Evolutionary conservation across 2,329 filamentous ascomycete species (phyloP).

Genomic region (Metarhizium album): DNA sequence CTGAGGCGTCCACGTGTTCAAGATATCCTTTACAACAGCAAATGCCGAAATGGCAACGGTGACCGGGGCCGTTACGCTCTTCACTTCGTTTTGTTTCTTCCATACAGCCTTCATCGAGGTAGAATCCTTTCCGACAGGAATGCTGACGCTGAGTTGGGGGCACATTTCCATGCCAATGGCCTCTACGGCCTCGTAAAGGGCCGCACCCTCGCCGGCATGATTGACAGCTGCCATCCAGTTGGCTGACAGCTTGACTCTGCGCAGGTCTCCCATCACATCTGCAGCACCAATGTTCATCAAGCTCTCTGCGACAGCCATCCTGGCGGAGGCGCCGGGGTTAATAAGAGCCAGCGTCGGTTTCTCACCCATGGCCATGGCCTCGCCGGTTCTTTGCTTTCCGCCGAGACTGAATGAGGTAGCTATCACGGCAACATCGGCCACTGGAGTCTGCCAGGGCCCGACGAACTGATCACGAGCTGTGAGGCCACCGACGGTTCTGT

Average conservation of each 20-base stretch:
- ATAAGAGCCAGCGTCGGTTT: conserved; percentile 84
- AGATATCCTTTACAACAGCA: conserved; percentile 68
- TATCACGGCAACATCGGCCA: conserved; percentile 89
- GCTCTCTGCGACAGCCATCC: conserved; percentile 93
- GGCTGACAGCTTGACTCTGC: conserved; percentile 76
- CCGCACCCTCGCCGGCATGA: conserved; percentile 85
- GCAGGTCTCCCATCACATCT: conserved; percentile 57
- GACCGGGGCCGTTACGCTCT: conserved; percentile 85
- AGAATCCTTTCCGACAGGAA: conserved; percentile 95
- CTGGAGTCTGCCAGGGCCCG: conserved; percentile 89
- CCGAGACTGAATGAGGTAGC: conserved; percentile 62
- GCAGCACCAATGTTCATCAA: conserved; percentile 86
- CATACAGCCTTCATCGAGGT: conserved; percentile 99
- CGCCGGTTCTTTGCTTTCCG: conserved; percentile 63
- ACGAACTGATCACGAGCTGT: conserved; percentile 91
- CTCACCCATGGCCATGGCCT: conserved; percentile 98
- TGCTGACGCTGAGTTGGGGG: conserved; percentile 78
- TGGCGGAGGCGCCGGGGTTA: conserved; percentile 76
- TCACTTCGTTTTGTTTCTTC: conserved; percentile 60
- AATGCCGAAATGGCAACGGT: conserved; percentile 90
- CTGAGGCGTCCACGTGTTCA: conserved; percentile 88
- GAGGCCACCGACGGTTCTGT: conserved; percentile 82
- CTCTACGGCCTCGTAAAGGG: conserved; percentile 85
- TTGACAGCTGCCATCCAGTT: conserved; percentile 99
- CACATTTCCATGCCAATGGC: conserved; percentile 90